phyloP scores from a whole-genome alignment of 805 yeast species.

The Hanseniaspora nectarophila region DNA sequence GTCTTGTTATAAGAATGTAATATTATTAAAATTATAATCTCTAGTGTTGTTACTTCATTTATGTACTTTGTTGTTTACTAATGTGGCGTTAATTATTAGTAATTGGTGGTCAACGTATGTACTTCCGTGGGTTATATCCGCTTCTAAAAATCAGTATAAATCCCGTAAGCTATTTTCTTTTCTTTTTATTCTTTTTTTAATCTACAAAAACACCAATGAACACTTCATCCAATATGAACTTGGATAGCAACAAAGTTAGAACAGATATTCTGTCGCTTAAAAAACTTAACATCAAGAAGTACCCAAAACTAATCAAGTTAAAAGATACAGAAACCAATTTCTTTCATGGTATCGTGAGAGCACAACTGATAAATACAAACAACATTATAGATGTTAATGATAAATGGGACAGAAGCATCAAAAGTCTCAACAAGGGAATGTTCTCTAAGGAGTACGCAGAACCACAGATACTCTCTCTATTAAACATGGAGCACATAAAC shows the following conservation, averaged over 20 bases:
- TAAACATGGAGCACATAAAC: slow-evolving; percentile 5
- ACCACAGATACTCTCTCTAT: background rate
- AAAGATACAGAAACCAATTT: slow-evolving; percentile 12
- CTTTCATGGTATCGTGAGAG: background rate
- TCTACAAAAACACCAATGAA: background rate
- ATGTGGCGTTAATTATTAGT: too few relatives aligned
- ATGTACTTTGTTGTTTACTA: too few relatives aligned
- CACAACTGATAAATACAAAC: background rate
- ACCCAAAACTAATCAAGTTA: background rate
- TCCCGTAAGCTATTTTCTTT: background rate
- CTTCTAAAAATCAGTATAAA: too few relatives aligned
- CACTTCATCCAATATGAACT: background rate
- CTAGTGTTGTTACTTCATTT: too few relatives aligned
- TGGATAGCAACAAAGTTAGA: slow-evolving; percentile 11
- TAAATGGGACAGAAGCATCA: slow-evolving; percentile 4
- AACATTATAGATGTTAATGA: slow-evolving; percentile 5
- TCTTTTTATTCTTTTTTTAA: background rate
- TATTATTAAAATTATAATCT: too few relatives aligned
- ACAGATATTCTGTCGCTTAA: slow-evolving; percentile 4
- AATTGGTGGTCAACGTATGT: too few relatives aligned
- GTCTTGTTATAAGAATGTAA: too few relatives aligned
- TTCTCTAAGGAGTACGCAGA: background rate
- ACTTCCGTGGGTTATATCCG: too few relatives aligned
- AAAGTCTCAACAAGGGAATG: background rate
- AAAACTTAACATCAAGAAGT: slow-evolving; percentile 8